A percentile compares a stretch with the other conserved stretches of the same genome.
These are phyloP conservation scores for Arxiozyma slooffiae DNA, from an alignment of 1,139 yeast species.

Conservation along the genomic window DNA sequence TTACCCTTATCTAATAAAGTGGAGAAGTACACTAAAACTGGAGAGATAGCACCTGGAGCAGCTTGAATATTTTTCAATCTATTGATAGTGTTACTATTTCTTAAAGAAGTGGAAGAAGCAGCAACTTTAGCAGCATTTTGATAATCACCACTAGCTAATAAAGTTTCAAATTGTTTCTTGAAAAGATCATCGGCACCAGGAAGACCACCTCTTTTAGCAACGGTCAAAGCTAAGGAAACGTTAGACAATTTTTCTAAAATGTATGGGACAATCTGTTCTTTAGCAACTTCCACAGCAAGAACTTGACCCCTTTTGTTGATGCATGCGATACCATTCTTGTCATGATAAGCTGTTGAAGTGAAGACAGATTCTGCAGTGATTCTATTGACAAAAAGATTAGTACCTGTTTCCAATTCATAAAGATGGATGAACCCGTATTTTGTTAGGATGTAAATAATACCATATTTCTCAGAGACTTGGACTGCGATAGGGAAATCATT, in stretches of 20 bases:
- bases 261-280: slow-evolving; percentile 79
- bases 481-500: slow-evolving; percentile 95
- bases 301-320: slow-evolving; percentile 95
- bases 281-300: slow-evolving; percentile 81
- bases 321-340: slow-evolving; percentile 77
- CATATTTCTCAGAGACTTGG: slow-evolving; percentile 77
- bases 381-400: slow-evolving; percentile 89
- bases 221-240: slow-evolving; percentile 73
- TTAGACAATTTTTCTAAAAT: slow-evolving; percentile 79
- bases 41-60: slow-evolving; percentile 93
- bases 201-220: slow-evolving; percentile 91
- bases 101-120: slow-evolving; percentile 85
- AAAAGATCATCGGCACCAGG: slow-evolving; percentile 95
- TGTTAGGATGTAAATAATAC: slow-evolving; percentile 80
- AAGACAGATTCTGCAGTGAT: slow-evolving; percentile 95
- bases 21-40: slow-evolving; percentile 86
- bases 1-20: slow-evolving; percentile 88
- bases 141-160: slow-evolving; percentile 78
- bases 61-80: slow-evolving; percentile 86
- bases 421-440: slow-evolving; percentile 95
- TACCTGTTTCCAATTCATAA: slow-evolving; percentile 87
- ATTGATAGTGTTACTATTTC: slow-evolving; percentile 91
- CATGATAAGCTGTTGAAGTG: slow-evolving; percentile 70
- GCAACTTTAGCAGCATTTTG: slow-evolving; percentile 93
- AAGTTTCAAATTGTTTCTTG: slow-evolving; percentile 81